Evolutionary conservation across 768 basidiomycete species (phyloP).

Genomic region (Tulasnella sp.): DNA sequence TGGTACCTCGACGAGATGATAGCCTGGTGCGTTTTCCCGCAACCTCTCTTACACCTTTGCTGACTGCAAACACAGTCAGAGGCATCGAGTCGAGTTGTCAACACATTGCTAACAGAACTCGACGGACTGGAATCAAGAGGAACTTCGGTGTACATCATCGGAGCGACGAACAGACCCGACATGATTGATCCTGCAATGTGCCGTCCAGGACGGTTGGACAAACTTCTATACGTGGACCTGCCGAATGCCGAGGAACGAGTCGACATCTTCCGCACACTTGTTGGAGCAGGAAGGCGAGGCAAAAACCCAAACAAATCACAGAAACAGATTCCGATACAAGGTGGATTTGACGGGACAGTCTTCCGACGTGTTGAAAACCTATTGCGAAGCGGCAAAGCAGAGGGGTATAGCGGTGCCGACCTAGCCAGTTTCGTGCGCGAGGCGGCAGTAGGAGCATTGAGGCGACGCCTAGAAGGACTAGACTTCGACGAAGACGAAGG

Average conservation of each 20-base stretch:
- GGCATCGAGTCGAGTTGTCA: conserved; percentile 84
- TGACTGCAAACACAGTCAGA: conserved; percentile 53
- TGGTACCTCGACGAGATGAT: conserved; percentile 84
- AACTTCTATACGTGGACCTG: conserved; percentile 84
- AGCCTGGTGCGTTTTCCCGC: conserved; percentile 45
- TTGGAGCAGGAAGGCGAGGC: conserved; percentile 21
- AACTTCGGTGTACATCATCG: conserved; percentile 74
- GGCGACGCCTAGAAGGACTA: conserved; percentile 25
- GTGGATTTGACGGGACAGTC: conserved; percentile 16
- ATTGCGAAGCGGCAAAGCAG: conserved; percentile 45
- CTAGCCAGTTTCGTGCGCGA: conserved; percentile 78
- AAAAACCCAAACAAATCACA: neutral
- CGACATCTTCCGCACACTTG: conserved; percentile 72
- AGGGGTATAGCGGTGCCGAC: conserved; percentile 89
- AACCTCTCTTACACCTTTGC: conserved; percentile 16
- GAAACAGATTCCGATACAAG: conserved; percentile 4
- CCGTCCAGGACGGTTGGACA: conserved; percentile 89
- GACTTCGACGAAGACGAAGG: conserved; percentile 19
- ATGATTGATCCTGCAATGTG: conserved; percentile 99
- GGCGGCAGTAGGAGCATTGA: conserved; percentile 76
- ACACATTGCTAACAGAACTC: conserved; percentile 86
- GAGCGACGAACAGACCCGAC: conserved; percentile 89
- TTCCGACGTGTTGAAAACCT: conserved; percentile 32
- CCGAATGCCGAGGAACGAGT: conserved; percentile 59
- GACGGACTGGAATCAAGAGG: conserved; percentile 82